These are phyloP conservation scores for Ciborinia camelliae DNA, from an alignment of 2,329 filamentous ascomycete species.

Conservation along the genomic window DNA sequence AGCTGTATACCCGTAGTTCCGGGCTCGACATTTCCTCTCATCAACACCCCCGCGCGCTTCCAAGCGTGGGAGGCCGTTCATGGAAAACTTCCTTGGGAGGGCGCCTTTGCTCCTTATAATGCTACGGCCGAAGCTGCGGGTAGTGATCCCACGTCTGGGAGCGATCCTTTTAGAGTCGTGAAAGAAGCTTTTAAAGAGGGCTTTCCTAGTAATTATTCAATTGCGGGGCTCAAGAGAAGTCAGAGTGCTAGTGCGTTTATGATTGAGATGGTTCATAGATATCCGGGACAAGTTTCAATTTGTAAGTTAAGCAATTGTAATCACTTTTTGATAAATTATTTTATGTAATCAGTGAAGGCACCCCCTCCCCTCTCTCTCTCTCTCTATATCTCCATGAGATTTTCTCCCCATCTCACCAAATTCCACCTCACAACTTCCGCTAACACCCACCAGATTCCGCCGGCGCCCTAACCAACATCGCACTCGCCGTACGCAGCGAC, in stretches of 20 bases:
- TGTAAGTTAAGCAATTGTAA: slow-evolving; percentile 23
- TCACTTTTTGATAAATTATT: neutral
- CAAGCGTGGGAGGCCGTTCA: slow-evolving; percentile 45
- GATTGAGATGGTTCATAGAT: slow-evolving; percentile 47
- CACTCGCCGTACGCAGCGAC: slow-evolving; percentile 46
- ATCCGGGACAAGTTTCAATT: slow-evolving; percentile 50
- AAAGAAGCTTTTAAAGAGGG: slow-evolving; percentile 45
- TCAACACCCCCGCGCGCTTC: slow-evolving; percentile 45
- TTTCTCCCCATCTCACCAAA: fast-evolving
- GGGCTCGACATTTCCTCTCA: slow-evolving; percentile 46
- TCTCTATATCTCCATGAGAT: neutral
- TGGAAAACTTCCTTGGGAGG: slow-evolving; percentile 46
- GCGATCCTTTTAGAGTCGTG: slow-evolving; percentile 42
- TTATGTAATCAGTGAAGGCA: neutral
- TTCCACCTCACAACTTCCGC: neutral
- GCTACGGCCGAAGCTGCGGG: slow-evolving; percentile 42
- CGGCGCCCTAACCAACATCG: slow-evolving; percentile 49
- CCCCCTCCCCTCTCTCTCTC: too few species aligned
- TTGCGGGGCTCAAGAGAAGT: slow-evolving; percentile 29
- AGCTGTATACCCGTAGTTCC: slow-evolving; percentile 48
- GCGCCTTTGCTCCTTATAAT: slow-evolving; percentile 45
- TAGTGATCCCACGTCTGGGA: slow-evolving; percentile 45
- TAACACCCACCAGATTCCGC: slow-evolving; percentile 34
- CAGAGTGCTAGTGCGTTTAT: slow-evolving; percentile 46
- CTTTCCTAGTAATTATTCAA: slow-evolving; percentile 45